These are phyloP conservation scores for Chenopodium quinoa DNA, from an alignment of 148 eudicot genomes.

Conservation along the genomic window DNA sequence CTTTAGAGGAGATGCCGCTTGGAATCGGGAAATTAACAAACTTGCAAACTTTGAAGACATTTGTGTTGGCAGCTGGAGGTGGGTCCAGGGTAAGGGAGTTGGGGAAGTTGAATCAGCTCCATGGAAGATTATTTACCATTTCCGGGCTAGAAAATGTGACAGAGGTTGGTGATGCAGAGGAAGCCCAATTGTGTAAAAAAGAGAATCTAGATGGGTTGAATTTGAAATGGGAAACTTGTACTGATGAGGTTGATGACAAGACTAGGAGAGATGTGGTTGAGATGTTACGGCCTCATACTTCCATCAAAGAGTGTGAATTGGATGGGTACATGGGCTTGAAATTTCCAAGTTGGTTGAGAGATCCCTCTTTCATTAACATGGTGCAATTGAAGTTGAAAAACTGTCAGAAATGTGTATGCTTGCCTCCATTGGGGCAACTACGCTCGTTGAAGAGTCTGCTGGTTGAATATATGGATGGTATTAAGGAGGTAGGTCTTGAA, in stretches of 20 bases:
- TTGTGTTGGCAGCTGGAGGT: background rate
- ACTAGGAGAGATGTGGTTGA: no score
- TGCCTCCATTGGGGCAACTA: background rate
- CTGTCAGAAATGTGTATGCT: background rate
- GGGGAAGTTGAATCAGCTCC: background rate
- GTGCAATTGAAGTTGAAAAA: background rate
- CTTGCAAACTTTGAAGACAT: background rate
- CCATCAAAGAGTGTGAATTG: background rate
- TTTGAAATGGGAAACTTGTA: no score
- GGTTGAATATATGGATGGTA: background rate
- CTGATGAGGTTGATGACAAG: no score
- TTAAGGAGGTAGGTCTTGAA: no score
- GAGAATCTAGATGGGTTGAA: no score
- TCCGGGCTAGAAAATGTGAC: no score
- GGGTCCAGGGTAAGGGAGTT: background rate
- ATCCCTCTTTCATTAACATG: background rate
- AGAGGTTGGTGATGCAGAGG: no score
- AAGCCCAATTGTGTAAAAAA: no score
- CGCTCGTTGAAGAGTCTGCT: background rate
- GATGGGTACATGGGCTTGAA: background rate
- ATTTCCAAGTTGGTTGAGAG: background rate
- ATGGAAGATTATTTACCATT: background rate
- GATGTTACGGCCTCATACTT: no score
- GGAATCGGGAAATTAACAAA: conserved; percentile 14
- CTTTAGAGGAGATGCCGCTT: background rate